Evolutionary conservation across 2,329 filamentous ascomycete species (phyloP), one percentile per base, ranked within the genome.

Genomic region (Helotiales sp.): DNA sequence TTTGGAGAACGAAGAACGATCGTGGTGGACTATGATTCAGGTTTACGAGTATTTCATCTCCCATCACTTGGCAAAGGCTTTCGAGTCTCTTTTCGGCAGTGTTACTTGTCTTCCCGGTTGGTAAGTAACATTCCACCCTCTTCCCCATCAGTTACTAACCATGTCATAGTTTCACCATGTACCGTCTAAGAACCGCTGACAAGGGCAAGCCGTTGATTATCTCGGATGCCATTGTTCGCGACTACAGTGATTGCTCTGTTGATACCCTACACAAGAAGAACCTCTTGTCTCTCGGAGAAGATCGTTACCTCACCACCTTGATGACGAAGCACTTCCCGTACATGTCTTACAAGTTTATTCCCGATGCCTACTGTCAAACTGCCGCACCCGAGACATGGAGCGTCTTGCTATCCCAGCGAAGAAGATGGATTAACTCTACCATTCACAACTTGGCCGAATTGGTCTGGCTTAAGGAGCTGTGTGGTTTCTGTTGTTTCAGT

Each of bases 1-100:
- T 79, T 84, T 99, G 75, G 92, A 97, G 78, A 99, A 99, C 76
- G 95, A 97, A 79, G 93, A 97, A 75, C 87, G 90, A 72, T 94
- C 90, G 75, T 98, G 94, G 93, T 97, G 93, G 93, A 99, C 96
- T 13, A 99, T 99, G 96, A 99, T 99, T 76, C 96, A 99, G 79
- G 96, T 99, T 71, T 99, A 99, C 82, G 96, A 99, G 80, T 99
- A 99, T 84, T 99, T 94, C 80, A 99, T 99, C 77, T 98, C 96
- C 32, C 96, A 99, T 85, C 92, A 99, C 80, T 83, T 99, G 78
- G 86, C 96, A 63, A 99, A 99, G 83, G 93, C 96, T 69, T 99
- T 99, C 77, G 96, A 99, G 79, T 97, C 93, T 68, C 87, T 99
- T 68, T 99, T 99, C 77, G 96, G 94, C 77, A 97, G 93, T 79